Evolutionary conservation across 2,329 filamentous ascomycete genomes (phyloP).

Genomic region (Rutstroemia sp.): DNA sequence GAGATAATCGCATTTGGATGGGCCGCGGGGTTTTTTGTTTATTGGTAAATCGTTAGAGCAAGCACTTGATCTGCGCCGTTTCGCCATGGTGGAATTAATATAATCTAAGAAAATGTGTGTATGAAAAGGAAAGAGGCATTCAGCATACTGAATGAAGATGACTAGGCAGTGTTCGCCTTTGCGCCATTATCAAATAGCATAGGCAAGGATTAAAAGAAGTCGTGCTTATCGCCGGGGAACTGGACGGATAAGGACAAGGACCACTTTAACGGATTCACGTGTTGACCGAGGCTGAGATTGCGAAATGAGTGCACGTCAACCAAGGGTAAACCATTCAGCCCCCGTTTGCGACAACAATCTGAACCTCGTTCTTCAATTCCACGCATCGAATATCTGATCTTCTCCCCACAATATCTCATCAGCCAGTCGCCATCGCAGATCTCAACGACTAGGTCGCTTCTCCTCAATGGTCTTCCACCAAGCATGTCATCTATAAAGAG

Average conservation of each 20-base stretch:
- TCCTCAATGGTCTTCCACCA: not conserved
- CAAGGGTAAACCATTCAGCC: not conserved
- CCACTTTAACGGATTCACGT: constrained; percentile 5
- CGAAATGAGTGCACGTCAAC: not conserved
- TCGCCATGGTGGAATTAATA: constrained; percentile 8
- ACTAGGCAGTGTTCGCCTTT: not conserved
- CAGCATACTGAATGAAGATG: not conserved
- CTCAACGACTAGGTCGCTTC: not conserved
- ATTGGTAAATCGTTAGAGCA: not conserved
- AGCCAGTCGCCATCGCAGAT: not conserved
- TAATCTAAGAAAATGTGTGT: not conserved
- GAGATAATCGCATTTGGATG: constrained; percentile 47
- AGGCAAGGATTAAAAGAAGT: not conserved
- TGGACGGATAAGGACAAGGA: not conserved
- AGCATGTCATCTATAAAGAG: constrained; percentile 13
- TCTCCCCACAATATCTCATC: not conserved
- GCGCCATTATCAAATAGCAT: not conserved
- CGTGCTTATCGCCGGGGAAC: not conserved
- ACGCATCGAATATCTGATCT: not conserved
- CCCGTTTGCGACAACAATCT: constrained; percentile 2
- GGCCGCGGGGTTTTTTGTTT: constrained; percentile 17
- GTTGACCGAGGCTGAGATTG: constrained; percentile 9
- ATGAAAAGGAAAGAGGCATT: not conserved
- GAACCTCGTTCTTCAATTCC: not conserved
- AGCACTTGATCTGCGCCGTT: constrained; percentile 21